phyloP scores from a whole-genome alignment of 805 yeast genomes.

The Brettanomyces sp. region DNA sequence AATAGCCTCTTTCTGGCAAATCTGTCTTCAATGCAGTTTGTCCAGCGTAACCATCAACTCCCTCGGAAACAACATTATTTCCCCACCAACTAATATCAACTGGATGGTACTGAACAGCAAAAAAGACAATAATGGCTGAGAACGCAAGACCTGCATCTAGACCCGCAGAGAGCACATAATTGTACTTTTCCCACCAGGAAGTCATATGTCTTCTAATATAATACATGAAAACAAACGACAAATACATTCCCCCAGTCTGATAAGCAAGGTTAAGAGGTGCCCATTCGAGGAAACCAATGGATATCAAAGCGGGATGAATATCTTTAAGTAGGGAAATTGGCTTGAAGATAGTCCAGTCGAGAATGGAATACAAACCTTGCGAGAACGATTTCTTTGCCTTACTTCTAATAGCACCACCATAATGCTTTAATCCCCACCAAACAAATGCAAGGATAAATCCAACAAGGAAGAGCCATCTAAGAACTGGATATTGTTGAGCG shows the following conservation, averaged over 20 bases:
- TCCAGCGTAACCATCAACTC: constrained; percentile 7
- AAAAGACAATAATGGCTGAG: constrained; percentile 48
- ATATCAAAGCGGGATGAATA: constrained; percentile 61
- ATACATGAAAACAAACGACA: constrained; percentile 44
- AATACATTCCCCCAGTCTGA: constrained; percentile 45
- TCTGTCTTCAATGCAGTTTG: constrained; percentile 2
- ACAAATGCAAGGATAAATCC: constrained; percentile 42
- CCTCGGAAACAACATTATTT: constrained; percentile 28
- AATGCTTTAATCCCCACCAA: constrained; percentile 27
- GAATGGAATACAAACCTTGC: constrained; percentile 14
- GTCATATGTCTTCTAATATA: constrained; percentile 45
- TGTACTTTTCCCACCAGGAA: constrained; percentile 73
- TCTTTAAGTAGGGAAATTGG: constrained; percentile 26
- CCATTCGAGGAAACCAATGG: constrained; percentile 48
- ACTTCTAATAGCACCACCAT: not conserved
- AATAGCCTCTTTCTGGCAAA: constrained; percentile 2
- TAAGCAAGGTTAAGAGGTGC: constrained; percentile 73
- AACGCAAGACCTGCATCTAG: constrained; percentile 61
- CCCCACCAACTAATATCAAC: constrained; percentile 58
- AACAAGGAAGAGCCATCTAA: constrained; percentile 49
- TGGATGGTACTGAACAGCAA: constrained; percentile 35
- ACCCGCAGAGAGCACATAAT: constrained; percentile 57
- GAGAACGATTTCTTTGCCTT: constrained; percentile 19
- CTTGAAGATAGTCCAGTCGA: constrained; percentile 3
- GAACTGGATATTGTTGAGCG: constrained; percentile 37